phyloP scores from a whole-genome alignment of 345 rosid species.

The Arabidopsis thaliana region TAIR10.1 NC_003070.9:26574001-26574500 shows the following conservation, averaged over 20 bases:
- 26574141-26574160: slow-evolving; percentile 28
- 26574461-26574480: slow-evolving; percentile 7
- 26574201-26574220: neutral
- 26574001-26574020: slow-evolving; percentile 4
- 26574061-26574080: slow-evolving; percentile 39
- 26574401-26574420: neutral
- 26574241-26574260: neutral
- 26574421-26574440: slow-evolving; percentile 20
- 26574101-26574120: slow-evolving; percentile 14
- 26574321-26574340: slow-evolving; percentile 18
- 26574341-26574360: slow-evolving; percentile 19
- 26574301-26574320: neutral
- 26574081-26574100: slow-evolving; percentile 41
- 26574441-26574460: slow-evolving; percentile 6
- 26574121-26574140: slow-evolving; percentile 25
- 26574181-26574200: slow-evolving; percentile 13
- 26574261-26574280: neutral
- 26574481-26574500: neutral
- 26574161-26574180: slow-evolving; percentile 23
- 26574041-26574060: slow-evolving; percentile 34
- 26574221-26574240: neutral
- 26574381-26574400: slow-evolving; percentile 24
- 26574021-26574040: slow-evolving; percentile 20
- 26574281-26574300: neutral
- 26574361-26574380: slow-evolving; percentile 7